phyloP scores from a whole-genome alignment of 2,329 filamentous ascomycete genomes.

The Ceratocystis cubensis region DNA sequence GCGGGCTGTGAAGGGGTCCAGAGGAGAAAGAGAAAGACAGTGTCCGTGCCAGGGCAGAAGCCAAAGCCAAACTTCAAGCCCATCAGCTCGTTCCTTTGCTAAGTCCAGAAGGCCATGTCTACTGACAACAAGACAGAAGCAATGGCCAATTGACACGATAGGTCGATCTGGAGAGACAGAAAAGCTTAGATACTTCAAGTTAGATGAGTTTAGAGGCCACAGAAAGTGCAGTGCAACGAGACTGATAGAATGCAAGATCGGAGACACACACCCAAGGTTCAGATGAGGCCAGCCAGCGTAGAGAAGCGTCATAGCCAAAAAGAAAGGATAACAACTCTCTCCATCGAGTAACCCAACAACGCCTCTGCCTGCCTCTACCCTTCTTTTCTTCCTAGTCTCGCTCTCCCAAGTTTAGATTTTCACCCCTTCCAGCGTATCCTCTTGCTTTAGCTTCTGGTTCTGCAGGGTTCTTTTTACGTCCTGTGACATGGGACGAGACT shows the following conservation, averaged over 20 bases:
- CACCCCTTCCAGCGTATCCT: neutral
- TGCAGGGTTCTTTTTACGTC: constrained; percentile 3
- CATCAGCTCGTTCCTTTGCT: neutral
- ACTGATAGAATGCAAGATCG: too few species aligned
- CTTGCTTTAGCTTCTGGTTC: neutral
- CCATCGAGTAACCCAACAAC: neutral
- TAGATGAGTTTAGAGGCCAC: neutral
- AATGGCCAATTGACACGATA: neutral
- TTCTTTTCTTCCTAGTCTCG: neutral
- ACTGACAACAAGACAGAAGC: neutral
- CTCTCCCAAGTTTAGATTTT: constrained; percentile 1
- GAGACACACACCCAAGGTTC: too few species aligned
- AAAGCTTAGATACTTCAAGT: neutral
- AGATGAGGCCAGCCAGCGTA: neutral
- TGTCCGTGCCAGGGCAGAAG: neutral
- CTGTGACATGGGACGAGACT: constrained; percentile 10
- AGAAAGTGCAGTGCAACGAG: too few species aligned
- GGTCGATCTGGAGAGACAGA: neutral
- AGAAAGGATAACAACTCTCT: too few species aligned
- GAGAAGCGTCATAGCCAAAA: neutral
- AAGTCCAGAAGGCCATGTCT: neutral
- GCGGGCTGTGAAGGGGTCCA: neutral
- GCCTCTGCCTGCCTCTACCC: neutral
- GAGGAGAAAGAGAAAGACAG: neutral
- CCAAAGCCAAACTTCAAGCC: neutral